phyloP scores from a whole-genome alignment of 805 yeast genomes.

The Candida peoriensis region DNA sequence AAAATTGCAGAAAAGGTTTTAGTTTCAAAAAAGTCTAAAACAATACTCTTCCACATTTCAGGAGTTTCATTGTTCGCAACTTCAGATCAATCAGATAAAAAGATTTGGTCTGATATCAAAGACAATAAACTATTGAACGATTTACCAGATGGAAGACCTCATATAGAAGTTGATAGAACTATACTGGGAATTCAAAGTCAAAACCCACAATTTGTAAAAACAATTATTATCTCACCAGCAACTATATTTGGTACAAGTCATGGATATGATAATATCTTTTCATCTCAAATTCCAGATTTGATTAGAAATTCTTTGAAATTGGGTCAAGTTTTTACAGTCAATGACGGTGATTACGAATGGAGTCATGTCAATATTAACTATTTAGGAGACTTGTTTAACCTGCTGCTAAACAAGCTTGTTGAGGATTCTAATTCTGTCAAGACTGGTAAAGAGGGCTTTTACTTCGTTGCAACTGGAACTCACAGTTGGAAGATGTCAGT shows the following conservation, averaged over 20 bases:
- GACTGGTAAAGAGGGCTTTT: constrained; percentile 30
- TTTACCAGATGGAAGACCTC: constrained; percentile 6
- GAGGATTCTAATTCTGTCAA: constrained; percentile 21
- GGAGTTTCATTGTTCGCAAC: constrained; percentile 20
- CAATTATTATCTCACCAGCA: constrained; percentile 31
- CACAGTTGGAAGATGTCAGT: constrained; percentile 29
- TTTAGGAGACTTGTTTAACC: constrained; percentile 27
- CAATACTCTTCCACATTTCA: constrained; percentile 31
- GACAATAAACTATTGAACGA: constrained; percentile 3
- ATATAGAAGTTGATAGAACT: constrained; percentile 23
- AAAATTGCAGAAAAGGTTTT: constrained; percentile 22
- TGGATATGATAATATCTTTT: constrained; percentile 27
- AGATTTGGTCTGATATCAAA: constrained; percentile 6
- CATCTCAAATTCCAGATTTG: constrained; percentile 29
- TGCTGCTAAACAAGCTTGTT: constrained; percentile 22
- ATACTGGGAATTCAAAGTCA: constrained; percentile 25
- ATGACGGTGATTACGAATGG: constrained; percentile 31
- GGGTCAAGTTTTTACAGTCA: constrained; percentile 25
- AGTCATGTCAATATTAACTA: constrained; percentile 31
- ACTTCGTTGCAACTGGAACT: constrained; percentile 29
- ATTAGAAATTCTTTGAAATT: constrained; percentile 16
- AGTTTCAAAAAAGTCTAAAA: constrained; percentile 18
- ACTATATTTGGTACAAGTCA: constrained; percentile 29
- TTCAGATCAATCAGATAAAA: constrained; percentile 1
- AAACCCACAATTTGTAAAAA: constrained; percentile 26